These are phyloP conservation scores for Aspergillus fijiensis DNA, from an alignment of 2,329 filamentous ascomycete genomes.

Conservation along the genomic window DNA sequence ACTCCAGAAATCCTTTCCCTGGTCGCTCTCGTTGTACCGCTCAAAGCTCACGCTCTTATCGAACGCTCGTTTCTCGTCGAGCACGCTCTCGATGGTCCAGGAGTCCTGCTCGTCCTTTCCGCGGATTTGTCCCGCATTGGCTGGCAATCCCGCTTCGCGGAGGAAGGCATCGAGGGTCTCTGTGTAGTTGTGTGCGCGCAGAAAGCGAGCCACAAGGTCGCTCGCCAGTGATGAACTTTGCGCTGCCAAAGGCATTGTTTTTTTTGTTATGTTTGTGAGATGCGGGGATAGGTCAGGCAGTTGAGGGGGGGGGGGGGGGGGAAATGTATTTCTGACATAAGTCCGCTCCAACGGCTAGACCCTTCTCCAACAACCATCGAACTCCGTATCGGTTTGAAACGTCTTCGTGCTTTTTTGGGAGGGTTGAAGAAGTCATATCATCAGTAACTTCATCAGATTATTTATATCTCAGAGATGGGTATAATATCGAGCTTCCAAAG, in stretches of 20 bases:
- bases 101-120: constrained; percentile 34
- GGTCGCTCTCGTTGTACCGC: constrained; percentile 50
- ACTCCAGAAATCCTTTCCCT: constrained; percentile 46
- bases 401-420: no score
- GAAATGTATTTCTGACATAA: not conserved
- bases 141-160: constrained; percentile 54
- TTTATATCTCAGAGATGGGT: not conserved
- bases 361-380: not conserved
- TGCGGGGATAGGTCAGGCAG: not conserved
- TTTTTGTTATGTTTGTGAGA: not conserved
- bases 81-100: constrained; percentile 59
- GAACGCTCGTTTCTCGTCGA: constrained; percentile 60
- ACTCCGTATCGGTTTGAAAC: no score
- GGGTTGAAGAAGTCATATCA: no score
- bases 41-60: constrained; percentile 58
- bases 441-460: no score
- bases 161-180: constrained; percentile 61
- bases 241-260: constrained; percentile 11
- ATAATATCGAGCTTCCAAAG: not conserved
- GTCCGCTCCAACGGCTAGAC: not conserved
- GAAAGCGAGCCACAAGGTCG: constrained; percentile 45
- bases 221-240: constrained; percentile 25
- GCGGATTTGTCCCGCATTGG: constrained; percentile 47
- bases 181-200: constrained; percentile 44
- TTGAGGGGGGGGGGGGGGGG: not conserved